Evolutionary conservation across 129 eudicot genomes (phyloP), one percentile per base, ranked within the genome.

Genomic region (Artemisia annua): DNA sequence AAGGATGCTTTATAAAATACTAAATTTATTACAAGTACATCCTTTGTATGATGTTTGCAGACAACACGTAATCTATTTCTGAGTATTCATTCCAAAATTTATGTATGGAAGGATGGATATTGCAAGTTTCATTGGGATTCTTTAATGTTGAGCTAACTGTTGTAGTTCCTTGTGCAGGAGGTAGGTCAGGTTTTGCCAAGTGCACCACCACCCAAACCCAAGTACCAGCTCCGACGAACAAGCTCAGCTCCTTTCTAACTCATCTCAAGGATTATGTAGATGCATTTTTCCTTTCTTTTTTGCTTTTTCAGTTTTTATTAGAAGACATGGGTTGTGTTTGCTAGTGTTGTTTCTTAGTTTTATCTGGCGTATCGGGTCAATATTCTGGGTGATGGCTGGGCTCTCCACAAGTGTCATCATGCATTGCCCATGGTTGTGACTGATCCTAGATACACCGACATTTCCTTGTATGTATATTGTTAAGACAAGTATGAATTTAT

Each of bases 201-300:
- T 51, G 73, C 85, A 73, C 87, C 86, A 11, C 86, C 82, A 16
- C 93, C 91, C 12, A 83, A 87, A 71, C 88, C 94, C 13, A 90
- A 80, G 81, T 84, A 78, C 69, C 90, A 84, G 82, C 96, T 89
- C 4, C 87, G 96, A 52, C 69, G 96, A 77, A 87, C 93, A 58
- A 87, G 82, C 79, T 90, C 94, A 48, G 88, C 88, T 12, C 75
- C 89, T 63, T 67, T 86, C 73, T 89, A 72, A 74, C 75, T 32
- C 16, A 44, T 50, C 35, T 60, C 65, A 35, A 43, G 64, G 62
- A 35, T 50, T 24, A 69, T 66, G 82, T 85, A 79, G 81, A 78
- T 71, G 20, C 71, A 61, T 52, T 76, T 67, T 69, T 48, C 39
- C 63, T 60, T 51, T 16, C 68, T 50, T 32, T 14, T 48, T 75